Base-by-base conservation (phyloP, 331 rosid species). In the Acacia concinna region DNA sequence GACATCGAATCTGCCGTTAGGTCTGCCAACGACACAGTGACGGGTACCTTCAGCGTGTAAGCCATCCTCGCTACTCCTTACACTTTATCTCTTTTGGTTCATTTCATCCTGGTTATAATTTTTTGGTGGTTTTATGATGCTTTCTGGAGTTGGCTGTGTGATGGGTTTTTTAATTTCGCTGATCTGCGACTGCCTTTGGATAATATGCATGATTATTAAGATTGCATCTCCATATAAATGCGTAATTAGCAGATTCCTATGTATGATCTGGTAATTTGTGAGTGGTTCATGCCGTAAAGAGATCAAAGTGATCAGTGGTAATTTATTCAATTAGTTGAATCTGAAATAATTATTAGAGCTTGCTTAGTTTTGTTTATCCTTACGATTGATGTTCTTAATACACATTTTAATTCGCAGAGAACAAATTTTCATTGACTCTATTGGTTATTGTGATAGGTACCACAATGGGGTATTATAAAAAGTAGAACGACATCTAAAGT, bases 1-100 rank as follows among this genome's bases (percentile, higher is more conserved):
- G 99, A 96, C 86, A 86, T 96, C 74, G 99, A 96, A 90, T 77
- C 97, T 23, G 99, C 98, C 3, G 98, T 91, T 77, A 92, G 98
- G 69, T 91, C 98, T 3, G 98, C 99, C 1, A 93, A 93, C 83
- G 98, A 96, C 83, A 90, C 92, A 75, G 99, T 96, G 63, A 84
- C 98, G 0, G 99, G 98, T 30, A 96, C 99, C 77, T 91, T 96
- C 88, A 88, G 81, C 79, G 97, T 93, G 99, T 96, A 87, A 83
- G 97, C 69, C 35, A 27, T 62, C 11, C 23, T 75, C 70, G 23
- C 20, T 47, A 5, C 34, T 75, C 47, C 40, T 49, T 77, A 21
- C 15, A 9, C 15, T 12, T 12, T 17, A 32, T 47, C 59, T 68
- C 15, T 44, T 47, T 23, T 11, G 41, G 1, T 74, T 40, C 66